Base-by-base conservation (phyloP, 129 eudicot species). In the Chrysanthemum lavandulifolium region DNA sequence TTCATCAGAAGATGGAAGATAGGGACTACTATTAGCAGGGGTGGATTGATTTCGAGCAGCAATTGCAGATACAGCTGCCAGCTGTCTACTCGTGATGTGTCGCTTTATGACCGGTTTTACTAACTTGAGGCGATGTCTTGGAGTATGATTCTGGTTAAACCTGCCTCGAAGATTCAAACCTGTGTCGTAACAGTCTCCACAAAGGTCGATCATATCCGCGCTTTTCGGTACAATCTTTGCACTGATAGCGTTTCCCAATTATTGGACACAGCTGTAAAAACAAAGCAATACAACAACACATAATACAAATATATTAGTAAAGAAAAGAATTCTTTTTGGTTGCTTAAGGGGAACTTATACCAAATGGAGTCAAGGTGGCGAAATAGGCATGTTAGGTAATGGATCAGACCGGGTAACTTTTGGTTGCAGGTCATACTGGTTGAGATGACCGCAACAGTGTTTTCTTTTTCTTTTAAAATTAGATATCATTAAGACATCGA, bases 81-180 rank as follows among this genome's bases (percentile, higher is more conserved):
- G 29, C 58, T 77, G 84, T 71, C 78, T 79, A 61, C 86, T 67
- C n/a, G 81, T 76, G n/a, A 74, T 31, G 31, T 78, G 50, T 7
- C 50, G 81, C 72, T 68, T 58, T 5, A 50, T 4, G 33, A 66
- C 33, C 6, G 92, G 61, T 50, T 76, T 77, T 49, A 78, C 65
- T 12, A 80, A 65, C 73, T 84, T 81, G 40, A 90, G 81, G 72
- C 33, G 75, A 83, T 90, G 96, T 19, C 82, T 79, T 49, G 91
- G 55, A 25, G 91, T 85, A 72, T 90, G 94, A 78, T 85, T 84
- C 70, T 90, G 96, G 69, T 85, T 87, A 50, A 90, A 87, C 77
- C 96, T 73, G 16, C 96, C 96, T 6, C 94, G 89, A 66, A 83
- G 81, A 66, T 79, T 83, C 33, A 86, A 79, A 19, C 81, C 65